Conservation (phyloP, 257 asterid genomes). For the Solanum okadae region DNA sequence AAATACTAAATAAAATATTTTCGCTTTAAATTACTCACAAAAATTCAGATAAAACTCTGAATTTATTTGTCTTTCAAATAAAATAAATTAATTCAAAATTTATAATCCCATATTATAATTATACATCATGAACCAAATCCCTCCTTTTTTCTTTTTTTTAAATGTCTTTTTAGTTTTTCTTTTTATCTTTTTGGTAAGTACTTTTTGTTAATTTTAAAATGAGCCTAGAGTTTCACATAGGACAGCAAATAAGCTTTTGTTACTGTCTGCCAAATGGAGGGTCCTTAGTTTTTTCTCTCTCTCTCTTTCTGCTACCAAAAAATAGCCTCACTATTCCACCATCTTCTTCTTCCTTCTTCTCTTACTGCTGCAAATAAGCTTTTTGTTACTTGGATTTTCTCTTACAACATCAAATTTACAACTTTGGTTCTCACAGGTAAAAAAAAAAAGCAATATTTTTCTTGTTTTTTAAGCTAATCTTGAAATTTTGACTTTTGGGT, state of each 20-base stretch:
- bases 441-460: neutral
- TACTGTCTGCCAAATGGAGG: conserved; percentile 33
- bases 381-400: neutral
- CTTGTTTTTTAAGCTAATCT: neutral
- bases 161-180: neutral
- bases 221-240: conserved; percentile 16
- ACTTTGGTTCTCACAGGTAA: neutral
- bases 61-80: neutral
- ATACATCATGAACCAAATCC: neutral
- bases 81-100: neutral
- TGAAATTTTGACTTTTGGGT: neutral
- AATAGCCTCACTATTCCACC: neutral
- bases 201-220: neutral
- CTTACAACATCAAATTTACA: neutral
- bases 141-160: neutral
- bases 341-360: neutral
- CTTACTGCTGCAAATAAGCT: neutral
- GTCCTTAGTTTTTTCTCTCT: conserved; percentile 17
- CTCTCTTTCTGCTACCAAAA: conserved; percentile 1
- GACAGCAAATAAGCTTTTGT: conserved; percentile 36
- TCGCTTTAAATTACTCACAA: too few species aligned
- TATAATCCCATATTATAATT: neutral
- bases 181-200: neutral
- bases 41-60: neutral
- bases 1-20: too few species aligned